Evolutionary conservation across 2,329 filamentous ascomycete species (phyloP), one percentile per base, ranked within the genome.

Genomic region (Ophiostoma quercus): DNA sequence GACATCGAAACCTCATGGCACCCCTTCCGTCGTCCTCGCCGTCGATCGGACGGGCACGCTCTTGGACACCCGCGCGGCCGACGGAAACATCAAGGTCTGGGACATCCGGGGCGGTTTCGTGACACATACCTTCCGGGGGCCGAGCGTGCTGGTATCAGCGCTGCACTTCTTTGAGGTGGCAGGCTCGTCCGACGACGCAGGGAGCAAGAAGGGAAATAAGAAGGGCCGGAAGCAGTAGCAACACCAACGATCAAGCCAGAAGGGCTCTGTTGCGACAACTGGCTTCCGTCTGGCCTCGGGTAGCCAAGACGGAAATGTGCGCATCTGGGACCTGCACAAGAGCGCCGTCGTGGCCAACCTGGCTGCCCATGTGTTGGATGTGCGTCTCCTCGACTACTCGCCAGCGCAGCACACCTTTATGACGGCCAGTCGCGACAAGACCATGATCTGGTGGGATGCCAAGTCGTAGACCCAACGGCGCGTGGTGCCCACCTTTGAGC

Each of bases 31-130:
- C 1, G 92, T 94, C 9, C 84, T 94, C 16, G 89, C 92, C 0
- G 88, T 95, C 72, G 95, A 99, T 78, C 85, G 87, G 68, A 97
- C 94, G 0, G 91, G 94, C 76, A 96, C 94, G 1, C 83, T 99
- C 14, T 84, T 99, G 62, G 95, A 94, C 19, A 98, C 94, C n/a
- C 96, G 96, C 73, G 92, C 92, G 67, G 94, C 95, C 3, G 95
- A 99, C 77, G 95, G 95, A 32, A 87, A 91, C 0, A 92, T 98
- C 75, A 99, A 99, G 79, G 90, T 99, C 68, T 99, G 94, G 94
- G 95, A 99, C 79, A 92, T 99, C 71, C 84, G 85, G 67, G 92
- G 90, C 63, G 95, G 95, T 29, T 98, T 91, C 79, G 88, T 93
- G 41, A 98, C 96, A 34, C 95, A 99, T 79, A 97, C 92, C 0